These are phyloP conservation scores for Cynara cardunculus DNA, from an alignment of 129 eudicot genomes.

Conservation along the genomic window DNA sequence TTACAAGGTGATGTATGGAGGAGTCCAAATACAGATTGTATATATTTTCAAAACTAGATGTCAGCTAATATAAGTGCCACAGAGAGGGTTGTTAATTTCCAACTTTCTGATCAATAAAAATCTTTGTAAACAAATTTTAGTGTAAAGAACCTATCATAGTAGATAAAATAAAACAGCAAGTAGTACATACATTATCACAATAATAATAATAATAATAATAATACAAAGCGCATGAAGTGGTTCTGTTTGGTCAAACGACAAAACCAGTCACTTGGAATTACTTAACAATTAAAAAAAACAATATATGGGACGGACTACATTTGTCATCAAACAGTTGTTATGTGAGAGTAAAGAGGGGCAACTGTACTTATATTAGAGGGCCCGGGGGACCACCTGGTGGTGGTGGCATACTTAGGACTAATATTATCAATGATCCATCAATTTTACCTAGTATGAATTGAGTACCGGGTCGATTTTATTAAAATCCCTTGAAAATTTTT, in stretches of 20 bases:
- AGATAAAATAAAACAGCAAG: background rate
- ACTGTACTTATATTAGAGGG: no score
- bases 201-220: no score
- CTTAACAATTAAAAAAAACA: background rate
- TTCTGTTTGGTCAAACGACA: background rate
- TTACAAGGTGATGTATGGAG: constrained; percentile 1
- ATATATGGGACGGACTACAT: background rate
- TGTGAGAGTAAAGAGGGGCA: background rate
- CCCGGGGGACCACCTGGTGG: background rate
- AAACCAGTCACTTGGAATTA: background rate
- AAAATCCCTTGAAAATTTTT: background rate
- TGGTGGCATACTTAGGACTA: background rate
- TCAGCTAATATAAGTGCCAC: background rate
- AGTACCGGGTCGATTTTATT: background rate
- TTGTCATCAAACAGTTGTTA: background rate
- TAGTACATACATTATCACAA: background rate
- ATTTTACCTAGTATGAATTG: background rate
- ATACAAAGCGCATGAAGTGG: background rate
- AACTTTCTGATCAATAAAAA: no score
- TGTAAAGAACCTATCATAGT: background rate
- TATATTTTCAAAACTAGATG: background rate
- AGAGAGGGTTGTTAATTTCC: background rate
- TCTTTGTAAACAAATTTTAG: background rate
- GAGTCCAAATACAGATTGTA: background rate
- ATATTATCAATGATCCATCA: background rate